A percentile compares a stretch with the other conserved stretches of the same genome.
Evolutionary conservation across 208 protist species (phyloP).

Genomic region (Balamuthia mandrillaris): DNA sequence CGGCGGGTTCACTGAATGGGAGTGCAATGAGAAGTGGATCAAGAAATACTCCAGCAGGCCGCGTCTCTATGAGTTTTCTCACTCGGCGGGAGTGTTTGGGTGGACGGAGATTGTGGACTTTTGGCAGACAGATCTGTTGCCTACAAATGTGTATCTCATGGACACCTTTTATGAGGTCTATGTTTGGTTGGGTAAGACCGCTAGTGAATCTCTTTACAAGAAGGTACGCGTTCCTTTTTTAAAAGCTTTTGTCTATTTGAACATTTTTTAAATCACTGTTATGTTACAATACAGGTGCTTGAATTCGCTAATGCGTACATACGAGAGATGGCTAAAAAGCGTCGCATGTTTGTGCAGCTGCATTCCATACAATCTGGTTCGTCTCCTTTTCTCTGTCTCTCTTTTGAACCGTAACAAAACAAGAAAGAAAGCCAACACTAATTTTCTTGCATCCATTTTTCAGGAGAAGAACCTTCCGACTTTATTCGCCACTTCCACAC

Average conservation of each 20-base stretch:
- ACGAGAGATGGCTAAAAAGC: background rate
- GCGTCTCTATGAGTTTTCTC: constrained; percentile 45
- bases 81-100: constrained; percentile 13
- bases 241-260: no score
- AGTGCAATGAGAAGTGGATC: background rate
- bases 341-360: background rate
- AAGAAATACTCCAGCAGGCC: background rate
- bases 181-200: constrained; percentile 46
- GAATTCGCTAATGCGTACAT: background rate
- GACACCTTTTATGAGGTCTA: constrained; percentile 29
- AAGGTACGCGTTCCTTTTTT: no score
- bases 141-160: constrained; percentile 44
- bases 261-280: no score
- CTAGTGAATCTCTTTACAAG: background rate
- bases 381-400: no score
- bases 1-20: constrained; percentile 44
- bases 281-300: no score
- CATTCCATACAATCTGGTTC: background rate
- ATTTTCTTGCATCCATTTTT: no score
- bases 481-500: background rate
- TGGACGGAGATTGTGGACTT: constrained; percentile 42
- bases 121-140: constrained; percentile 43
- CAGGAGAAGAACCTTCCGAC: background rate
- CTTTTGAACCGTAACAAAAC: no score
- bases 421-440: no score